Base-by-base conservation (phyloP, 1,284 basidiomycete species). In the Cronartium ribicola region DNA sequence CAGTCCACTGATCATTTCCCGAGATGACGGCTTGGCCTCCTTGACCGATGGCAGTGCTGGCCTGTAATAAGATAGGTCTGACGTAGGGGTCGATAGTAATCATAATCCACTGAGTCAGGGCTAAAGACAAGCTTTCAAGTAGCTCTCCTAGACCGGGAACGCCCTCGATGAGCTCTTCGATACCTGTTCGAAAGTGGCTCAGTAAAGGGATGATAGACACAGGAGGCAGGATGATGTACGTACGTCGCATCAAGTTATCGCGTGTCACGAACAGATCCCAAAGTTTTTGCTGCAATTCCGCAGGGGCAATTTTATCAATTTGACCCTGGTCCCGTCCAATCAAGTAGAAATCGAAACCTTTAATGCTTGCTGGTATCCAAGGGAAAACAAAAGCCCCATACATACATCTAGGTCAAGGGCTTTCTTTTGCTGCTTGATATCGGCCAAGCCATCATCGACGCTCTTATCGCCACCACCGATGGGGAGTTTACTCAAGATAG, bases 211-310 rank as follows among this genome's bases (percentile, higher is more conserved):
- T 10, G n/a, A 40, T 44, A 20, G 39, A 43, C 8, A 8, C 4
- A 8, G 17, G 11, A 60, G 22, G 57, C 8, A 29, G 57, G 4
- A 39, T 3, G 5, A 44, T 37, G 55, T 14, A 64, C 68, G 63
- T 20, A 71, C 68, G 68, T 43, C 68, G 68, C 68, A 71, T 71
- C 63, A 88, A 82, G 48, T 86, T 86, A 82, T 97, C 94, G 66
- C 92, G 85, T 82, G 94, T 94, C 61, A 85, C 88, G 79, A 96
- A 82, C 11, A 96, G 88, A 82, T 91, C 87, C 92, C 92, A 95
- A 14, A 95, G 82, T 3, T 88, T 87, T 2, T 86, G 83, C 81
- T 94, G 90, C 75, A 95, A 80, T 81, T 96, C 92, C 81, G 94
- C 90, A 0, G 94, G 92, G 70, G 83, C 88, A 92, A 96, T 91